Percentiles rank a stretch among this genome's conserved stretches.
These are phyloP conservation scores for Metroxylon sagu DNA, from an alignment of 176 grass and related monocot species.

Conservation along the genomic window DNA sequence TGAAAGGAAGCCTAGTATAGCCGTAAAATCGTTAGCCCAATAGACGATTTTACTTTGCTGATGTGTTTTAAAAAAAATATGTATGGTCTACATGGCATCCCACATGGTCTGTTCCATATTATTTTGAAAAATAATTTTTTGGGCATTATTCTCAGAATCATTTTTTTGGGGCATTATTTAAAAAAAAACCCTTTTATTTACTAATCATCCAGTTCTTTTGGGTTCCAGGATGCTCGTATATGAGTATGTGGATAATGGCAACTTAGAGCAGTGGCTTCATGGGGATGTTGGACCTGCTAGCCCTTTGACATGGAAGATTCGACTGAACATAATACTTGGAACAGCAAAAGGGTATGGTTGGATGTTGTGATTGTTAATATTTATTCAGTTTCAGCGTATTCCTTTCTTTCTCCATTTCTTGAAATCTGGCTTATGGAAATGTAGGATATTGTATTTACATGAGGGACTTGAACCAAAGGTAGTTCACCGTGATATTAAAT, in stretches of 20 bases:
- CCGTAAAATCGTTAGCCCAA: no score
- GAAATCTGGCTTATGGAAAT: conserved; percentile 1
- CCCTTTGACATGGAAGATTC: conserved; percentile 10
- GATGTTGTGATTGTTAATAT: neutral
- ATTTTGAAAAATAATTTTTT: no score
- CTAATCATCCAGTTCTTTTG: neutral
- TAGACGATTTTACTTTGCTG: no score
- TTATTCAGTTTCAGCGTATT: neutral
- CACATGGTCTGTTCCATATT: no score
- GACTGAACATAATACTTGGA: conserved; percentile 12
- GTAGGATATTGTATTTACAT: conserved; percentile 8
- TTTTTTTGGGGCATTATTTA: no score
- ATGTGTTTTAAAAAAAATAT: no score
- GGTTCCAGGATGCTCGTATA: conserved; percentile 59
- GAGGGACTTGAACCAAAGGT: conserved; percentile 8
- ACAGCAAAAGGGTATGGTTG: conserved; percentile 13
- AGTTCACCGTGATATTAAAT: conserved; percentile 10
- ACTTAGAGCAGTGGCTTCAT: conserved; percentile 16
- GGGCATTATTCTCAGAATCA: no score
- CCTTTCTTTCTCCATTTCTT: no score
- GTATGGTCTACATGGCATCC: no score
- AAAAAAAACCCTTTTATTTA: no score
- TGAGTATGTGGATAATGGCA: conserved; percentile 15
- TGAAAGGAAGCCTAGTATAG: no score
- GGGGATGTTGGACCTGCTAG: conserved; percentile 13